Evolutionary conservation across 2,329 filamentous ascomycete species (phyloP), one percentile per base, ranked within the genome.

Genomic region (Sclerotinia sclerotiorum): DNA sequence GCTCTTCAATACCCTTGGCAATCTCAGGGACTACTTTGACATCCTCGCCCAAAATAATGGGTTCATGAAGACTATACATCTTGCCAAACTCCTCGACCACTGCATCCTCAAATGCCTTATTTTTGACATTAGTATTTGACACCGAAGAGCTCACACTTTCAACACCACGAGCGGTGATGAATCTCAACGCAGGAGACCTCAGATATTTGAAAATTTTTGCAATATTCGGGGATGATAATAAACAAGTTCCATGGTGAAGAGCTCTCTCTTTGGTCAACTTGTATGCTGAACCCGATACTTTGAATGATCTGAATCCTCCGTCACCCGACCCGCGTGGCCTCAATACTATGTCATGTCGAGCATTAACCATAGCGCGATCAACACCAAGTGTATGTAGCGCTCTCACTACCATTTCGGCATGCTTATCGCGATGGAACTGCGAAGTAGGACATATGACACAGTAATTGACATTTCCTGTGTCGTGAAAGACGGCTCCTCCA

Each of bases 401-500:
- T n/a, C 90, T 86, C 51, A 94, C 93, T 0, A 98, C 91, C 93
- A 98, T 97, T 77, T 93, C 87, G 19, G 93, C 94, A 80, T 98
- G 92, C 77, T 87, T 91, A 81, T 97, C 87, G 42, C 95, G 87
- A 71, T 94, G 90, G 77, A 98, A 98, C 0, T 80, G 81, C 0
- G 83, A 82, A 0, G 91, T 86, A 2, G 94, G 94, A 72, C 89
- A 93, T 61, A 97, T 96, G 67, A 98, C 92, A 77, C 90, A 91
- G 84, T 94, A 99, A 80, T 99, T 99, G 73, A 97, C 86, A 78
- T 99, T 99, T 67, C 94, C 94, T 54, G 84, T 80, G 78, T 98
- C 95, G 79, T 99, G 95, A 77, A 97, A 98, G 64, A 99, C 95
- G 2, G 95, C 88, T 57, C 95, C 95, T 61, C 95, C 95, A 39